Conservation (phyloP, 176 grass and related monocot genomes). For the Pontederia crassipes region DNA sequence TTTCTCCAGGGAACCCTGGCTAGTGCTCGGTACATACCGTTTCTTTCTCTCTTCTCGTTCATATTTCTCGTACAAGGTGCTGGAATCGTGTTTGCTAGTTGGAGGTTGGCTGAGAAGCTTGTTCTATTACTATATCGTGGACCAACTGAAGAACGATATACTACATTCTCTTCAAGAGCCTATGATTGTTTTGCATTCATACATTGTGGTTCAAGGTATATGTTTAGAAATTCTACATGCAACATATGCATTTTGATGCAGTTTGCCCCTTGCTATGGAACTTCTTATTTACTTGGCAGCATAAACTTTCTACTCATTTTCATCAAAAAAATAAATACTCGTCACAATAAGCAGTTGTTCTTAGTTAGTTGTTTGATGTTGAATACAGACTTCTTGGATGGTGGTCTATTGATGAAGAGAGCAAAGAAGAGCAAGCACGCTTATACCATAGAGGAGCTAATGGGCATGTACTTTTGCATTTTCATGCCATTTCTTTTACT, state of each 20-base stretch:
- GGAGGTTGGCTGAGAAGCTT: constrained; percentile 52
- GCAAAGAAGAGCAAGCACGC: constrained; percentile 52
- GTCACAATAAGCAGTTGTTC: too few relatives aligned
- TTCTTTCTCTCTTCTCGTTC: constrained; percentile 41
- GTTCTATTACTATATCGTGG: constrained; percentile 28
- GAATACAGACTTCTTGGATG: constrained; percentile 40
- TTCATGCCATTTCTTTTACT: background rate
- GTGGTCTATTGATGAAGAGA: constrained; percentile 61
- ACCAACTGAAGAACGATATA: constrained; percentile 28
- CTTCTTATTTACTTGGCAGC: too few relatives aligned
- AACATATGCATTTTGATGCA: too few relatives aligned
- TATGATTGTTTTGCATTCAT: constrained; percentile 36
- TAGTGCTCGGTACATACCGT: constrained; percentile 33
- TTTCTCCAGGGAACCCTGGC: constrained; percentile 44
- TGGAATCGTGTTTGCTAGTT: constrained; percentile 28
- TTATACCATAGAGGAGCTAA: constrained; percentile 31
- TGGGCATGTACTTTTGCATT: constrained; percentile 29
- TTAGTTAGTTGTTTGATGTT: too few relatives aligned
- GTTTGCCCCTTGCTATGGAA: too few relatives aligned
- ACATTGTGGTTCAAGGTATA: constrained; percentile 61
- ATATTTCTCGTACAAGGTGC: constrained; percentile 53
- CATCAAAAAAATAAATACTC: too few relatives aligned
- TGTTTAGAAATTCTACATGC: too few relatives aligned
- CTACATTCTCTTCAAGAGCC: constrained; percentile 33
- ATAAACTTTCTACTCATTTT: too few relatives aligned